Evolutionary conservation across 305 asterid species (phyloP), one percentile per base, ranked within the genome.

Genomic region (Ilex paraguariensis): DNA sequence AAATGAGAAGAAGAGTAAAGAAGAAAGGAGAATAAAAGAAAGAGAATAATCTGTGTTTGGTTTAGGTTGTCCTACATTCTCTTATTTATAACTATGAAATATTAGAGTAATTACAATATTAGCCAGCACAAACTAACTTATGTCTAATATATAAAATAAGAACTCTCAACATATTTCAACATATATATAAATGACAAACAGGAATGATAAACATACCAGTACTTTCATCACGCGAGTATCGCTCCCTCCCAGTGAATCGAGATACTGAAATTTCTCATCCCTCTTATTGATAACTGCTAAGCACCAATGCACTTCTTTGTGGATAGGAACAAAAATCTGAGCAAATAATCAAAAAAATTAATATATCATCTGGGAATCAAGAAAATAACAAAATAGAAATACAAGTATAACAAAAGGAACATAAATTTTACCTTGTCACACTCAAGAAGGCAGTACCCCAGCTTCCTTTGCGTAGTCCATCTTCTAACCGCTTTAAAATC

Each of bases 311-410:
- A 76, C 36, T 72, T 79, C 78, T 87, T 81, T 79, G 89, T 91
- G 98, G 77, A 91, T 79, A 64, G 98, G 96, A 63, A 88, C 92
- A 75, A 91, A 91, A 57, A 91, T 88, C 98, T 91, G 62, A 36
- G 60, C 16, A 61, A 63, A 68, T 10, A n/a, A 14, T 15, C 2
- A 52, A 14, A 50, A 21, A 21, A 4, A 36, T 36, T 36, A 4
- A 36, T 8, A 36, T 36, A 36, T 36, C 1, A 36, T 36, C 6
- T 36, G 36, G 42, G n/a, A 44, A 48, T 13, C 44, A 55, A 56
- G 28, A 31, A 36, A n/a, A 45, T 13, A 21, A 58, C 15, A 28
- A 61, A 66, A 54, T 31, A 73, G 56, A 10, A 16, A 58, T 56
- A 40, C 31, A 63, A 69, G 7, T 44, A 13, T 13, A 46, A 46